Evolutionary conservation across 1,284 basidiomycete species (phyloP), one percentile per base, ranked within the genome.

Genomic region (Puccinia hordei): DNA sequence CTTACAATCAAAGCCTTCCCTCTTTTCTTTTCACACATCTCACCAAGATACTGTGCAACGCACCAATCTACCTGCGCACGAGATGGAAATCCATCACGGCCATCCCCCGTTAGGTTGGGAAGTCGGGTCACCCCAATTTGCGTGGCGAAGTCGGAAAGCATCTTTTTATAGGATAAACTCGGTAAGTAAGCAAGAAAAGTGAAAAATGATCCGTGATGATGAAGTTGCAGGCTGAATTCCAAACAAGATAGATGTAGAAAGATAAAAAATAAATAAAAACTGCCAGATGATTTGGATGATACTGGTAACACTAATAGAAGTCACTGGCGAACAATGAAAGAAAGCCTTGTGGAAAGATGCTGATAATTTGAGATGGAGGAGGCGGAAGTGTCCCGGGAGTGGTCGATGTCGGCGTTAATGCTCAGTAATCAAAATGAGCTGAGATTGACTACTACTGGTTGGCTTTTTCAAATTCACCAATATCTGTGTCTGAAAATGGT

Each of bases 11-110:
- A 66, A 41, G 78, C 78, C 57, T 80, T 80, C 35, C 78, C 71
- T 19, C 78, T 71, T 80, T 80, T 80, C 38, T 80, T 80, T 55
- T 80, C 78, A 44, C 78, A 80, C 78, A 80, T 80, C 57, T 72
- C 78, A 1, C 49, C 61, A 53, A 80, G 61, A 30, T 80, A 80
- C 38, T 72, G 55, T 27, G 44, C 78, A 30, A 80, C 78, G 57
- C 78, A 80, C 78, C 69, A 80, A 38, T 80, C 78, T 51, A 73
- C 71, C 33, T 80, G 78, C 15, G 78, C 78, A 30, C 71, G 68
- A 15, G 78, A 80, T 27, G 78, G 69, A 46, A 80, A 80, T 10
- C 78, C 78, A 66, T 80, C 78, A 51, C 78, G 69, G 5, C 78
- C 78, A 73, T 80, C 78, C 3, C 57, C 78, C 13, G 78, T 80